Conservation (phyloP, 1,139 yeast species). For the Lodderomyces theae region DNA sequence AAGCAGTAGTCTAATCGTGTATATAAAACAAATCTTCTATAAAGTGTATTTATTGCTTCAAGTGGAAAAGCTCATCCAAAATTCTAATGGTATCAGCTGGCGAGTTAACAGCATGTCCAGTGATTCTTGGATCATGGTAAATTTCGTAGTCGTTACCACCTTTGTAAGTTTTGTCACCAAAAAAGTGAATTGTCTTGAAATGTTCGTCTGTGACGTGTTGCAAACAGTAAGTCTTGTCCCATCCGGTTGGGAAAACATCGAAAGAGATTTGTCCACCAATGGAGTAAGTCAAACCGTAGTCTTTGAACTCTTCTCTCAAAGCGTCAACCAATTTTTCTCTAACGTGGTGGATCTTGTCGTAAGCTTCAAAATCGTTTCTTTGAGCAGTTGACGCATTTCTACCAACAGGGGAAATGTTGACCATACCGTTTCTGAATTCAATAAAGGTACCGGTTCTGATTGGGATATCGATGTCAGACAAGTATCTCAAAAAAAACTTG, state of each 20-base stretch:
- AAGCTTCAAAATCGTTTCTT: constrained; percentile 87
- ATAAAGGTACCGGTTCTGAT: constrained; percentile 95
- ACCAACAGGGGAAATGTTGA: constrained; percentile 96
- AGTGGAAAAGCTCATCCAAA: constrained; percentile 75
- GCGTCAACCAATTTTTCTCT: constrained; percentile 84
- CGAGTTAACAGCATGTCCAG: constrained; percentile 87
- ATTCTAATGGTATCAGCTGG: constrained; percentile 87
- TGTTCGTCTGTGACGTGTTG: constrained; percentile 86
- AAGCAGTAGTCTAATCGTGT: constrained; percentile 8
- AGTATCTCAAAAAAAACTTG: constrained; percentile 79
- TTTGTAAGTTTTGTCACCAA: constrained; percentile 95
- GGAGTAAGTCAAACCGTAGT: constrained; percentile 85
- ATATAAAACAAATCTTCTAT: not conserved
- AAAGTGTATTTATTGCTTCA: constrained; percentile 16
- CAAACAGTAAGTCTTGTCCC: constrained; percentile 99
- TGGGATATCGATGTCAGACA: constrained; percentile 85
- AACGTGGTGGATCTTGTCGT: constrained; percentile 72
- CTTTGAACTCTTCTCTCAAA: constrained; percentile 76
- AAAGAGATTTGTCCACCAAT: constrained; percentile 99
- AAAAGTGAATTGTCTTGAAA: constrained; percentile 88
- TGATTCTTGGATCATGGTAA: constrained; percentile 84
- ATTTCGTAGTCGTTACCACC: constrained; percentile 99
- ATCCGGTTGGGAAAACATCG: constrained; percentile 99
- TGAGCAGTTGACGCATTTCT: constrained; percentile 94
- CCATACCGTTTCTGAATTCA: constrained; percentile 99